These are phyloP conservation scores for Micractinium conductrix DNA, from an alignment of 139 green algal species.

Conservation along the genomic window DNA sequence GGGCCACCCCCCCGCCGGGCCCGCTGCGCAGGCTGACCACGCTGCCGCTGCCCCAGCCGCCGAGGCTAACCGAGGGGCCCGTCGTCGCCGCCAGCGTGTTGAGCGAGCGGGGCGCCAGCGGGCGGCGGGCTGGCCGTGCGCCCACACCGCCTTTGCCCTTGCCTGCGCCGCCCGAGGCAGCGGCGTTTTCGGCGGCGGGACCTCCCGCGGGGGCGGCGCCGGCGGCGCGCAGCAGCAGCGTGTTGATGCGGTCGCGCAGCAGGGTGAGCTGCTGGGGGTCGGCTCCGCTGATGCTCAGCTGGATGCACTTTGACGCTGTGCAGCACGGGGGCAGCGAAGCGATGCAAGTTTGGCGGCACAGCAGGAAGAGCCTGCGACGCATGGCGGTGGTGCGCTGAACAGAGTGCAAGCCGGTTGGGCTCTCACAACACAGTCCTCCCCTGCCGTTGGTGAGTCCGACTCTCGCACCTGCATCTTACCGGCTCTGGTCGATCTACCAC, in stretches of 20 bases:
- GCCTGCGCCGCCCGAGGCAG: background rate
- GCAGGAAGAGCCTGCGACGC: no score
- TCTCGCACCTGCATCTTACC: no score
- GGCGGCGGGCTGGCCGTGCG: background rate
- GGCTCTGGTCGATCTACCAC: no score
- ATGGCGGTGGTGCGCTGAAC: no score
- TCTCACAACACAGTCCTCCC: no score
- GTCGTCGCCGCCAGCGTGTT: conserved; percentile 1
- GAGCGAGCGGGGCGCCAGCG: conserved; percentile 28
- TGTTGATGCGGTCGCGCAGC: conserved; percentile 16
- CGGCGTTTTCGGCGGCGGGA: background rate
- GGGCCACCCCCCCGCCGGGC: background rate
- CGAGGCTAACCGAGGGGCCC: background rate
- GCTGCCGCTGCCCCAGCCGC: background rate
- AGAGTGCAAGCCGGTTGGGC: no score
- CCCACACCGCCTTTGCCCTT: background rate
- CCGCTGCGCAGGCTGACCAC: background rate
- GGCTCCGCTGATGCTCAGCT: conserved; percentile 20
- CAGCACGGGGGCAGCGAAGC: background rate
- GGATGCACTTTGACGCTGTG: conserved; percentile 29
- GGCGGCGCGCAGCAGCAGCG: background rate
- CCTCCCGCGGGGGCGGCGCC: background rate
- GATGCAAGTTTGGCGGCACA: no score
- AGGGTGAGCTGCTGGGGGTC: background rate
- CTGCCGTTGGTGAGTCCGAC: no score